These are phyloP conservation scores for Trametes cubensis DNA, from an alignment of 768 basidiomycete species.

Conservation along the genomic window DNA sequence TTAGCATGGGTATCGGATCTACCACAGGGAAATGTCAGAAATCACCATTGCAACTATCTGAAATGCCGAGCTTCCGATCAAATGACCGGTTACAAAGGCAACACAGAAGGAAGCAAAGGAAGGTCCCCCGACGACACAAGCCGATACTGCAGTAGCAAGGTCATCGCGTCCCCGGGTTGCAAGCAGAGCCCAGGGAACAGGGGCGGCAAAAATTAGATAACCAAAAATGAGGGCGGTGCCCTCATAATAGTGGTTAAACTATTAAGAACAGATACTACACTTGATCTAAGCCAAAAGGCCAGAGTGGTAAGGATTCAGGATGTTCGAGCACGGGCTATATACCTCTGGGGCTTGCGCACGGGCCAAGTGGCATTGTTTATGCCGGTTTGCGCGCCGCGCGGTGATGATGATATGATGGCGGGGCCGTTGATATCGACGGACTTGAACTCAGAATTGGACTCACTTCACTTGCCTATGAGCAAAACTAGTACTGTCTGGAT, in stretches of 20 bases:
- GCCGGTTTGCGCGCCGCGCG: conserved; percentile 5
- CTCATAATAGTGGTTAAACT: conserved; percentile 47
- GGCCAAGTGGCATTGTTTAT: conserved; percentile 19
- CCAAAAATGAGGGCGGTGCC: conserved; percentile 41
- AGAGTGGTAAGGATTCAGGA: conserved; percentile 44
- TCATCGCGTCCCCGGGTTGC: conserved; percentile 36
- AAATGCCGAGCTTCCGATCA: conserved; percentile 10
- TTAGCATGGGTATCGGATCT: no score
- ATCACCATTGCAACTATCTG: conserved; percentile 12
- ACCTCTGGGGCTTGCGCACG: conserved; percentile 8
- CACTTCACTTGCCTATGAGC: no score
- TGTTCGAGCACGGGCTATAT: conserved; percentile 10
- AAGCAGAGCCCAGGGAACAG: conserved; percentile 36
- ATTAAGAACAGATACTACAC: conserved; percentile 78
- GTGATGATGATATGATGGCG: not conserved
- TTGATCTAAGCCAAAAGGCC: conserved; percentile 78
- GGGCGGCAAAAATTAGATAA: conserved; percentile 40
- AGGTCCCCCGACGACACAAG: conserved; percentile 38
- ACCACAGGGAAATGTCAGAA: no score
- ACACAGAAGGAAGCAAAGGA: conserved; percentile 1
- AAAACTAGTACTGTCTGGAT: no score
- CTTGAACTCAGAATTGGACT: no score
- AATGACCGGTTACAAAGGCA: conserved; percentile 15
- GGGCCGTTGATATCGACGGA: no score
- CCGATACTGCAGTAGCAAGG: conserved; percentile 37